Evolutionary conservation across 2,329 filamentous ascomycete species (phyloP), one percentile per base, ranked within the genome.

Genomic region (Monilinia vaccinii-corymbosi): DNA sequence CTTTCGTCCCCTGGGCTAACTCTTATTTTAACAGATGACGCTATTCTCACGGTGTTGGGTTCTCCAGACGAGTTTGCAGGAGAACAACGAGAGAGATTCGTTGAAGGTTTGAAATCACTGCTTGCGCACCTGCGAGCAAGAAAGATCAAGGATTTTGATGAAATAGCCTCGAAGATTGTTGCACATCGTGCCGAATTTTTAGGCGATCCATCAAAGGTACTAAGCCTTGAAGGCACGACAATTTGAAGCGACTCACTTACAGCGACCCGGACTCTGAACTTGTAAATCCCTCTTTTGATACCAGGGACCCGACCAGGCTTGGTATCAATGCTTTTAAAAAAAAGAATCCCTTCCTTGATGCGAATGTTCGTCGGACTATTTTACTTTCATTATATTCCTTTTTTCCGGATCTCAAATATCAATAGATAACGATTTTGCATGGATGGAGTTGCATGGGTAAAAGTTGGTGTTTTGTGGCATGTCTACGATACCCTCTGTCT

Each of bases 1-100:
- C 53, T 67, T 69, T 72, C 71, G 69, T 71, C 70, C 66, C 66
- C 59, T 60, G 68, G 64, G 73, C 74, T 77, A 68, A 78, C 72
- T 71, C 66, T 62, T 63, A 46, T 40, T 61, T 45, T 60, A 61
- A 59, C 74, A 91, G 88, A 90, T 77, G 84, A 87, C 72, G 82
- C 85, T 71, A 85, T 91, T 65, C 82, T 91, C 65, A 79, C 88
- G 60, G 84, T 88, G 66, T 81, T 91, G 57, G 87, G 87, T 48
- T 84, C 81, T 50, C 79, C 83, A 48, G 83, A 86, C 63, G 83
- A 83, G 65, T 85, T 83, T 70, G 81, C 78, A 46, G 81, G 81
- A 66, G 80, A 84, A 61, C 79, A 85, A 63, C 81, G 81, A 70
- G 76, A 79, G 60, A 77, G 78, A 63, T 90, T 86, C 55, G 73